Conservation (phyloP, 495 filamentous ascomycete species). For the Neurospora terricola region DNA sequence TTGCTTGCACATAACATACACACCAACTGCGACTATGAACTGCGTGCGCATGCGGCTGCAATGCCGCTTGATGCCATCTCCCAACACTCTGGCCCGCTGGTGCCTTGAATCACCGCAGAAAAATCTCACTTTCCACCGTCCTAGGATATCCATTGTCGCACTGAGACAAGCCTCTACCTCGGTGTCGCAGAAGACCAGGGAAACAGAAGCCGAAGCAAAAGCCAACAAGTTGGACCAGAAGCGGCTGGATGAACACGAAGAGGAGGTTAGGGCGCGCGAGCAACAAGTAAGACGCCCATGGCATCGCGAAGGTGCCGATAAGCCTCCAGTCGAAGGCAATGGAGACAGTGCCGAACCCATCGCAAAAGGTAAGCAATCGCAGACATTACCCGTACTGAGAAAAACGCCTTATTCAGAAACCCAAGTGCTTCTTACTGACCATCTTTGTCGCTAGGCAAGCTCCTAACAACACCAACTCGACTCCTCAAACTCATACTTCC, state of each 20-base stretch:
- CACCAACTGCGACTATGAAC: conserved; percentile 10
- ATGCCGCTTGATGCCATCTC: conserved; percentile 4
- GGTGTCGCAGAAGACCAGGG: neutral
- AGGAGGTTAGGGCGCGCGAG: conserved; percentile 24
- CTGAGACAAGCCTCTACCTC: neutral
- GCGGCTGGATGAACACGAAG: conserved; percentile 27
- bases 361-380: conserved; percentile 46
- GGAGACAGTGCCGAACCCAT: conserved; percentile 40
- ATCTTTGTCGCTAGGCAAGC: conserved; percentile 50
- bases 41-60: conserved; percentile 10
- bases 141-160: neutral
- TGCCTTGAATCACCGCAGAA: neutral
- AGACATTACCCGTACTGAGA: neutral
- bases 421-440: neutral
- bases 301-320: conserved; percentile 57
- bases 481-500: conserved; percentile 86
- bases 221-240: conserved; percentile 28
- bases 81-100: neutral
- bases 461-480: conserved; percentile 81
- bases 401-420: neutral
- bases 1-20: neutral
- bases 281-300: conserved; percentile 45
- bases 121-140: neutral
- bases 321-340: conserved; percentile 39
- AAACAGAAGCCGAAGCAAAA: conserved; percentile 18